A percentile compares a stretch with the other conserved stretches of the same genome.
Conservation (phyloP, 2,329 filamentous ascomycete species). For the Paramyrothecium sp. region DNA sequence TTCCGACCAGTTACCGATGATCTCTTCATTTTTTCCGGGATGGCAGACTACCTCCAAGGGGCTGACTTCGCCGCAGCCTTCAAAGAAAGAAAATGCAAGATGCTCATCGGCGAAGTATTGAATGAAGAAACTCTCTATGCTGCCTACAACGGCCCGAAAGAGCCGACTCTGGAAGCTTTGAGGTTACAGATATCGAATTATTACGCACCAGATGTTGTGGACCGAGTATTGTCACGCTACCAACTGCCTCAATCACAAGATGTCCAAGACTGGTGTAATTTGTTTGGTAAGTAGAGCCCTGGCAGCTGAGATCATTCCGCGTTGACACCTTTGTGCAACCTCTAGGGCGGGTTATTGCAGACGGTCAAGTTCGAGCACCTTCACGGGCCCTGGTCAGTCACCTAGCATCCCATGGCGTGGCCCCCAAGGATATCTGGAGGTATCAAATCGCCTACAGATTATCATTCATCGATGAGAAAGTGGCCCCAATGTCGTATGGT, state of each 20-base stretch:
- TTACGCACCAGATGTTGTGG: slow-evolving; percentile 35
- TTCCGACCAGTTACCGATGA: slow-evolving; percentile 43
- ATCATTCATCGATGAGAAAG: slow-evolving; percentile 37
- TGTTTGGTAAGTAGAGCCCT: slow-evolving; percentile 30
- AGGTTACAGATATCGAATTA: slow-evolving; percentile 39
- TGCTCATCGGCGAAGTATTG: slow-evolving; percentile 41
- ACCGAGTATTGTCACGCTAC: slow-evolving; percentile 33
- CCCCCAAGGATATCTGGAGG: slow-evolving; percentile 33
- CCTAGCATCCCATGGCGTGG: slow-evolving; percentile 28
- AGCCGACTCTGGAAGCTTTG: slow-evolving; percentile 29
- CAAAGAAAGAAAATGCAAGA: slow-evolving; percentile 25
- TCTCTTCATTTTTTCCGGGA: slow-evolving; percentile 34
- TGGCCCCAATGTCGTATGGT: slow-evolving; percentile 31
- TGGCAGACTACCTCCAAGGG: slow-evolving; percentile 35
- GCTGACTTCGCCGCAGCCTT: slow-evolving; percentile 36
- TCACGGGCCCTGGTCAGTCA: slow-evolving; percentile 29
- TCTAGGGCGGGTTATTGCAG: slow-evolving; percentile 30
- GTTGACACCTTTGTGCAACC: neutral
- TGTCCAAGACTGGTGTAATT: slow-evolving; percentile 30
- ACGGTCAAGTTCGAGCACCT: slow-evolving; percentile 37
- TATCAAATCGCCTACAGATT: slow-evolving; percentile 40
- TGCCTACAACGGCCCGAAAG: slow-evolving; percentile 33
- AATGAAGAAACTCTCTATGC: slow-evolving; percentile 44
- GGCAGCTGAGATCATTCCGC: no score
- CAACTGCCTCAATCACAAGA: slow-evolving; percentile 25